Evolutionary conservation across 176 grass and related monocot species (phyloP).

Genomic region (Paspalum vaginatum): DNA sequence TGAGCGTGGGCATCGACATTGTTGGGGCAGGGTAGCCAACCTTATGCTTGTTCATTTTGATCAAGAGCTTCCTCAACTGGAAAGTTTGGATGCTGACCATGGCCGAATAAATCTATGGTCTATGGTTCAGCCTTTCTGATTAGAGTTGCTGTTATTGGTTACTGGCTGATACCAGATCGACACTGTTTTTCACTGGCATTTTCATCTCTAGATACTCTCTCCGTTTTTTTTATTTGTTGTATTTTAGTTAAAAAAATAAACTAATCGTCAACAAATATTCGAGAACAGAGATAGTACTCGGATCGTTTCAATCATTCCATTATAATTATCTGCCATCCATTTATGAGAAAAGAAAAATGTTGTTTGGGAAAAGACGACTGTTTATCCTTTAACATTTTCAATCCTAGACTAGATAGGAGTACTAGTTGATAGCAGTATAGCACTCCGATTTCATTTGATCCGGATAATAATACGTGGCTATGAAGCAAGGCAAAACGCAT

Average conservation of each 20-base stretch:
- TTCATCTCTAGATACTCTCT: not conserved
- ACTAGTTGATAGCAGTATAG: too few relatives aligned
- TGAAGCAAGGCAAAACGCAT: too few relatives aligned
- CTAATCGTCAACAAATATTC: too few relatives aligned
- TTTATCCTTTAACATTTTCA: not conserved
- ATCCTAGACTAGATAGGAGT: not conserved
- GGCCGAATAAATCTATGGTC: too few relatives aligned
- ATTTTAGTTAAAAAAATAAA: too few relatives aligned
- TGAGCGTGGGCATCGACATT: too few relatives aligned
- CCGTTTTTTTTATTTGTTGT: not conserved
- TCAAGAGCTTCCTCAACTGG: too few relatives aligned
- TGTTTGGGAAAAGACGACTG: not conserved
- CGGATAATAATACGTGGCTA: not conserved
- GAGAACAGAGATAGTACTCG: too few relatives aligned
- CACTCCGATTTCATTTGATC: not conserved
- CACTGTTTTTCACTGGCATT: not conserved
- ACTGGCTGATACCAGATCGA: too few relatives aligned
- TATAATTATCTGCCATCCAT: not conserved
- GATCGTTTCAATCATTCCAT: not conserved
- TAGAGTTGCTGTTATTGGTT: not conserved
- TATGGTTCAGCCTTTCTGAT: not conserved
- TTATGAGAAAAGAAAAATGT: not conserved
- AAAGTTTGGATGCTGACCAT: too few relatives aligned
- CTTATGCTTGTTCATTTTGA: too few relatives aligned
- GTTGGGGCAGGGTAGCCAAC: too few relatives aligned